Base-by-base conservation (phyloP, 805 yeast genomes). In the Candida manassasensis region DNA sequence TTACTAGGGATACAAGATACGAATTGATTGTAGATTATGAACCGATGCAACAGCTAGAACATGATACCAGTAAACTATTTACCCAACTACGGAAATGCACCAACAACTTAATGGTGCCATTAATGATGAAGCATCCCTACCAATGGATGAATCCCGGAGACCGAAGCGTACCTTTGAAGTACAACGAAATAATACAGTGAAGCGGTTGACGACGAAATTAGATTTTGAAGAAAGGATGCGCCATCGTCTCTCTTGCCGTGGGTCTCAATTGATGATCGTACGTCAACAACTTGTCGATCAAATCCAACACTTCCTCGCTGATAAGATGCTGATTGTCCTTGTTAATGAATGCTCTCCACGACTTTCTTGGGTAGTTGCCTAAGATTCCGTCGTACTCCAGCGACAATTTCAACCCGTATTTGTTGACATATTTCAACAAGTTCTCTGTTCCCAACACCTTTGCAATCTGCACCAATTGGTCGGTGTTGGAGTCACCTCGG, bases 201-300 rank as follows among this genome's bases (percentile, higher is more conserved):
- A 16, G 9, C n/a, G n/a, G 18, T 7, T 27, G 17, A 14, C 15
- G n/a, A 17, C 12, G 14, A n/a, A 21, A 15, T 35, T 28, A 41
- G 28, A 41, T 32, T 41, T 49, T 50, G 51, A 66, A 66, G 41
- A 63, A 67, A 3, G 65, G 59, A 61, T 87, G 95, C 10, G 61
- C 76, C 83, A 87, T 79, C 18, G 96, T 93, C 57, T 89, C 95
- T 56, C 73, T 75, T 1, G 96, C 96, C 5, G 96, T 86, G 30
- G 86, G 71, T 55, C 96, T 74, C 55, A 82, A 83, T 54, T 84
- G 87, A 57, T 89, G 96, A 55, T 89, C 96, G 53, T 85, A 88
- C 40, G 84, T 74, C 48, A 88, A 67, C 42, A 89, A 65, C 48
- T 79, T 75, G 56, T 85, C 95, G 44, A 88, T 75, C 50, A 88